Base-by-base conservation (phyloP, 2,329 filamentous ascomycete species). In the Trichoderma endophyticum region DNA sequence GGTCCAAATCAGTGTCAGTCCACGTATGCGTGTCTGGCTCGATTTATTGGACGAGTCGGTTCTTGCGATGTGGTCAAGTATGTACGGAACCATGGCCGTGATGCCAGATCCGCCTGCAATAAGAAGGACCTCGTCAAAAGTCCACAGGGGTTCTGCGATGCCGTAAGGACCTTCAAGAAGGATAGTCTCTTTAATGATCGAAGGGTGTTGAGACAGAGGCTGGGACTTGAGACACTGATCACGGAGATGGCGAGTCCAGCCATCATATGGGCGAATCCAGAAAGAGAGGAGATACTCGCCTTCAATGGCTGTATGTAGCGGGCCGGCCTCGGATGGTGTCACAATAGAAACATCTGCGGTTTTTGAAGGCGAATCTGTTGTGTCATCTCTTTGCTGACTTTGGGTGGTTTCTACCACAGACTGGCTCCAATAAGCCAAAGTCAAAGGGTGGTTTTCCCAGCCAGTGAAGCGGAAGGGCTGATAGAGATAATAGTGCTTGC, bases 371-470 rank as follows among this genome's bases (percentile, higher is more conserved):
- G 4, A 1, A 59, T 68, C 34, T 24, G 15, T 21, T 62, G 59
- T 39, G 39, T n/a, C 9, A 43, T 34, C 30, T 62, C 59, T 62
- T 15, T 39, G 15, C 6, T 68, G 54, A 18, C 2, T 34, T 48
- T 32, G 32, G 6, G 2, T 3, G 15, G 48, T 39, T 43, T 57
- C 51, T 34, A 9, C 43, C n/a, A 6, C 14, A 7, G 65, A 43
- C 34, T 48, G 34, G 54, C 24, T 48, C 65, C 65, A 68, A 28
- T 68, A 30, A 12, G 79, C 79, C 34, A 83, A 77, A 18, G 82
- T 83, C 73, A 84, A 83, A 0, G 83, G 83, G 70, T 84, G 82
- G 72, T 79, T 83, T 69, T 84, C 81, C 82, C 83, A 84, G 65
- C 80, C 78, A 14, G 76, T 74, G 54, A 75, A 71, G 66, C 77